These are phyloP conservation scores for Margaritispora aquatica DNA, from an alignment of 495 filamentous ascomycete species.

Conservation along the genomic window DNA sequence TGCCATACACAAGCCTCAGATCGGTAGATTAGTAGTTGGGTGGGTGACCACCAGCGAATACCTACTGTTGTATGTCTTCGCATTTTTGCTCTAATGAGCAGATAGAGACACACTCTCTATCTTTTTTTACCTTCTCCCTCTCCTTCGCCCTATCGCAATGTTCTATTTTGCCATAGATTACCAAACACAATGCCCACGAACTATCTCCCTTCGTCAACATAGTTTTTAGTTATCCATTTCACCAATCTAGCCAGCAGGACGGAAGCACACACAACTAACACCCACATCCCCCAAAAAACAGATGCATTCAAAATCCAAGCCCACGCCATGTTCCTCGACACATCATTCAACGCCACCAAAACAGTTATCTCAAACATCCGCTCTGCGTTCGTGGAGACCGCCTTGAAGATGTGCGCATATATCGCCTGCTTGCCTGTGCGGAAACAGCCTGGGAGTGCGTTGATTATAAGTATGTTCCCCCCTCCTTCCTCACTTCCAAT, in stretches of 20 bases:
- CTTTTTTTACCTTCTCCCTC: not conserved
- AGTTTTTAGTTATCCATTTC: slow-evolving; percentile 47
- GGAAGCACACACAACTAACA: not conserved
- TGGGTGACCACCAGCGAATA: slow-evolving; percentile 25
- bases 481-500: not conserved
- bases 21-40: slow-evolving; percentile 24
- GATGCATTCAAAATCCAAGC: slow-evolving; percentile 79
- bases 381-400: slow-evolving; percentile 65
- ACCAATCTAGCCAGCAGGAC: too few relatives aligned
- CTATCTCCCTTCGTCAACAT: slow-evolving; percentile 37
- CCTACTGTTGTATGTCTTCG: slow-evolving; percentile 29
- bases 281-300: slow-evolving; percentile 8
- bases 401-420: slow-evolving; percentile 82
- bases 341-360: slow-evolving; percentile 60
- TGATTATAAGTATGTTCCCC: slow-evolving; percentile 54
- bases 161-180: not conserved
- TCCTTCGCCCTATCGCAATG: not conserved
- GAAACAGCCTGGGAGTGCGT: slow-evolving; percentile 43
- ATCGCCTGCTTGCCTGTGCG: slow-evolving; percentile 49
- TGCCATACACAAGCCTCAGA: slow-evolving; percentile 23
- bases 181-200: slow-evolving; percentile 10
- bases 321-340: slow-evolving; percentile 86
- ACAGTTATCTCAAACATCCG: slow-evolving; percentile 71
- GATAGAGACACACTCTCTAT: not conserved
- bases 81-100: not conserved